Conservation (phyloP, 495 filamentous ascomycete species). For the Aspergillus hancockii region DNA sequence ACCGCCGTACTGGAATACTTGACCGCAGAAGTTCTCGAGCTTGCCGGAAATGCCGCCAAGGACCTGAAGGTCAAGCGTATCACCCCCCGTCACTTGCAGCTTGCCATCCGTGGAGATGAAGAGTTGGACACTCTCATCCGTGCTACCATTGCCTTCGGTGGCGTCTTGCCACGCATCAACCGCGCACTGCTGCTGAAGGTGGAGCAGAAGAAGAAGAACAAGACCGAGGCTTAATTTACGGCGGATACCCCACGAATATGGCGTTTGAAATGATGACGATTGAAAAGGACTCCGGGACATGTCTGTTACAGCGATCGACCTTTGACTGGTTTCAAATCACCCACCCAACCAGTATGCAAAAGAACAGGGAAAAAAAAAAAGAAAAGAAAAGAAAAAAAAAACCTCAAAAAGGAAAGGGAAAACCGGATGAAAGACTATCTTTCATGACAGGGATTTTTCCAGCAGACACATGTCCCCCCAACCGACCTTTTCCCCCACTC, state of each 20-base stretch:
- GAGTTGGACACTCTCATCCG: conserved; percentile 97
- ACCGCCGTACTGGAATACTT: conserved; percentile 98
- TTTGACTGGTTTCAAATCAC: conserved; percentile 2
- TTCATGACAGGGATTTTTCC: conserved; percentile 9
- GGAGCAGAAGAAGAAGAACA: conserved; percentile 98
- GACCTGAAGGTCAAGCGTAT: conserved; percentile 99
- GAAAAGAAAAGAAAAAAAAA: conserved; percentile 4
- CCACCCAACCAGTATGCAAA: neutral
- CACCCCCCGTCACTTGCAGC: conserved; percentile 95
- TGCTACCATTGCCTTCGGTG: conserved; percentile 96
- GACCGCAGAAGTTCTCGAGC: conserved; percentile 96
- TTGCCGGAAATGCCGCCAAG: conserved; percentile 97
- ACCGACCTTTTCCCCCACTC: neutral
- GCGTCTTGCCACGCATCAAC: conserved; percentile 98
- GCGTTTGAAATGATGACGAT: conserved; percentile 31
- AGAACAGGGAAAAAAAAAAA: conserved; percentile 1
- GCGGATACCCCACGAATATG: conserved; percentile 31
- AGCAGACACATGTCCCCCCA: conserved; percentile 10
- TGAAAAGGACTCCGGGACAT: conserved; percentile 16
- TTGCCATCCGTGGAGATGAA: conserved; percentile 97
- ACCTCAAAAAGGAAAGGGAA: neutral
- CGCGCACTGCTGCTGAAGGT: conserved; percentile 96
- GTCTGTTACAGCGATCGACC: conserved; percentile 10
- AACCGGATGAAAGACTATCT: conserved; percentile 1
- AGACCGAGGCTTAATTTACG: conserved; percentile 50